These are phyloP conservation scores for Penicillium canariense DNA, from an alignment of 495 filamentous ascomycete genomes.

Conservation along the genomic window DNA sequence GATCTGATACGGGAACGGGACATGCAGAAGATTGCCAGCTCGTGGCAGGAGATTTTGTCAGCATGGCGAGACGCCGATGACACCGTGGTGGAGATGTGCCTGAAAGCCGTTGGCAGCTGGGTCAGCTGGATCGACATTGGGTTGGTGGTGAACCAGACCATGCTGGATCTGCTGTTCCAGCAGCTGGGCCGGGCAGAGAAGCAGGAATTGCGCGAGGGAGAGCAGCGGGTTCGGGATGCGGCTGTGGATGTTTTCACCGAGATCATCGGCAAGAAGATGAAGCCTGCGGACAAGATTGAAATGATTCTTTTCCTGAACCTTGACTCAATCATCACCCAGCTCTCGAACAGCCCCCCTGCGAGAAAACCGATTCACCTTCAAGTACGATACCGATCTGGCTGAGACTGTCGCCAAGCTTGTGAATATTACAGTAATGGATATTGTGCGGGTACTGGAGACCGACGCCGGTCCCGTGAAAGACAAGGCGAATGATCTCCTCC, in stretches of 20 bases:
- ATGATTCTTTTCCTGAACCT: constrained; percentile 90
- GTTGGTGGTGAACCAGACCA: constrained; percentile 82
- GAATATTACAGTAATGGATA: constrained; percentile 81
- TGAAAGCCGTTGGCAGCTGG: constrained; percentile 90
- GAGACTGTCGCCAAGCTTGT: constrained; percentile 95
- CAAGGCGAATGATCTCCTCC: constrained; percentile 70
- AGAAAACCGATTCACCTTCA: constrained; percentile 71
- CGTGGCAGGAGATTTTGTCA: constrained; percentile 88
- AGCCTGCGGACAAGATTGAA: constrained; percentile 82
- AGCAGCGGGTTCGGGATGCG: constrained; percentile 77
- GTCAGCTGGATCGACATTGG: constrained; percentile 97
- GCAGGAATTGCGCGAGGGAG: constrained; percentile 46
- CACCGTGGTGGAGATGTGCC: constrained; percentile 74
- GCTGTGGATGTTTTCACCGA: constrained; percentile 92
- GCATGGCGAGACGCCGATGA: constrained; percentile 75
- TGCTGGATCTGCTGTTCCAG: constrained; percentile 80
- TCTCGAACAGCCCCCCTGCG: constrained; percentile 79
- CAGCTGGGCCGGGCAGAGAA: constrained; percentile 61
- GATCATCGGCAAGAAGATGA: constrained; percentile 98
- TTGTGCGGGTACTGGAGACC: constrained; percentile 71
- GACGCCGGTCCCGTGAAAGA: constrained; percentile 54
- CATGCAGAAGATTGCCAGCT: constrained; percentile 76
- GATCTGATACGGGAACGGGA: constrained; percentile 83
- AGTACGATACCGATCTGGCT: constrained; percentile 91
- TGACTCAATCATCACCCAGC: constrained; percentile 72